A percentile compares a stretch with the other conserved stretches of the same genome.
phyloP scores from a whole-genome alignment of 2,329 filamentous ascomycete species.

The Ustulina deusta region DNA sequence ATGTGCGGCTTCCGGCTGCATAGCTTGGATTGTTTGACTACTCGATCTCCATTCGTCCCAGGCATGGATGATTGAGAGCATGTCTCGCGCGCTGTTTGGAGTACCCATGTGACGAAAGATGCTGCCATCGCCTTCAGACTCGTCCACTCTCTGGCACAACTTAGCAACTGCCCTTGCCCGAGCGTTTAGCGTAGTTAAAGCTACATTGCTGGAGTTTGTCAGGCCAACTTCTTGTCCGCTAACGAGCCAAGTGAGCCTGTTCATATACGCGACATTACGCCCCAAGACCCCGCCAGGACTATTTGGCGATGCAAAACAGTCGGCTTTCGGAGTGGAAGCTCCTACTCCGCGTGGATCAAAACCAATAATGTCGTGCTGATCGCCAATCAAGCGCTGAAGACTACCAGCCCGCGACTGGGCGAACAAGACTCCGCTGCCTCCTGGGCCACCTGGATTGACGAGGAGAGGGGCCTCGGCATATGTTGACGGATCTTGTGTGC shows the following conservation, averaged over 20 bases:
- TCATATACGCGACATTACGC: conserved; percentile 48
- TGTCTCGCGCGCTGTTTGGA: conserved; percentile 54
- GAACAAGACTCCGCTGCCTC: conserved; percentile 56
- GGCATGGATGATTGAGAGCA: conserved; percentile 57
- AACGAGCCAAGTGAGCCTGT: conserved; percentile 52
- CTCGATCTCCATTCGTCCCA: conserved; percentile 53
- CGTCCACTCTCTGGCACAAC: conserved; percentile 51
- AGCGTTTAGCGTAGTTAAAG: conserved; percentile 48
- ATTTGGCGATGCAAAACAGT: conserved; percentile 53
- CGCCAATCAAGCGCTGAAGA: conserved; percentile 55
- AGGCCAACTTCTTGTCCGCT: conserved; percentile 51
- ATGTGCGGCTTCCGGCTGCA: conserved; percentile 30
- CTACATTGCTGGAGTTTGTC: conserved; percentile 52
- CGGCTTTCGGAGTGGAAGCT: conserved; percentile 54
- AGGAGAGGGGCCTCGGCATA: conserved; percentile 57
- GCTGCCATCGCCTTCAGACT: conserved; percentile 46
- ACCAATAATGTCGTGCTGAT: conserved; percentile 58
- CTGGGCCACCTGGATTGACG: conserved; percentile 62
- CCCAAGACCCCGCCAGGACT: conserved; percentile 43
- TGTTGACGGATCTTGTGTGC: conserved; percentile 47
- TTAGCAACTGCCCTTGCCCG: conserved; percentile 49
- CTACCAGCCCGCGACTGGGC: conserved; percentile 44
- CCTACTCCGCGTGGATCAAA: conserved; percentile 62
- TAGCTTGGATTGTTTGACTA: conserved; percentile 32
- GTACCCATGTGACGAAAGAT: conserved; percentile 53